These are phyloP conservation scores for Pleurotus pulmonarius DNA, from an alignment of 768 basidiomycete genomes.

Conservation along the genomic window DNA sequence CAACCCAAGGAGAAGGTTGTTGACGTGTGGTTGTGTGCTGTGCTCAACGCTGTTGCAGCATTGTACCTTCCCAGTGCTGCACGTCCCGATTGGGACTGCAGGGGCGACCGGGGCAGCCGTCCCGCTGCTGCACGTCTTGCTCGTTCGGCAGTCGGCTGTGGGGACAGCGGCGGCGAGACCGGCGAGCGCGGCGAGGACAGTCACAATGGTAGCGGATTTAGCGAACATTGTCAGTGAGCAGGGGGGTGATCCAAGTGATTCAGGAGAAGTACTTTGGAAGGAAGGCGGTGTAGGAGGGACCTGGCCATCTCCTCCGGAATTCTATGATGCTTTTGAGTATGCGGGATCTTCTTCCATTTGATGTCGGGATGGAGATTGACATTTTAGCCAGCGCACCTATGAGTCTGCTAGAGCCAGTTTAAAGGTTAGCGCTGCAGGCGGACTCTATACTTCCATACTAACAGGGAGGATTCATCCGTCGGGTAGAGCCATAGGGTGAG, in stretches of 20 bases:
- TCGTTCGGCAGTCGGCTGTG: neutral
- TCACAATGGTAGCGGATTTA: neutral
- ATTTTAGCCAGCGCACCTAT: neutral
- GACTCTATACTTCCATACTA: too few species aligned
- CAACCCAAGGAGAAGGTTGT: slow-evolving; percentile 6
- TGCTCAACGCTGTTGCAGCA: slow-evolving; percentile 7
- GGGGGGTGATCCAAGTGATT: neutral
- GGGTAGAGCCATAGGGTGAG: too few species aligned
- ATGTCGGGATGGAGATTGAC: neutral
- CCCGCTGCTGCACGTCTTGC: too few species aligned
- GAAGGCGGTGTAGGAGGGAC: slow-evolving; percentile 1
- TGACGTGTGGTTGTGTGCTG: slow-evolving; percentile 1
- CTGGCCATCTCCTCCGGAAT: neutral
- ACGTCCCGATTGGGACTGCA: neutral
- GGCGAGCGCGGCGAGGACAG: slow-evolving; percentile 4
- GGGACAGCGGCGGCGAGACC: slow-evolving; percentile 2
- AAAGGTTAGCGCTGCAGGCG: too few species aligned
- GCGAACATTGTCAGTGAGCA: slow-evolving; percentile 7
- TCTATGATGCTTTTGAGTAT: neutral
- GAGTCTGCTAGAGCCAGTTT: too few species aligned
- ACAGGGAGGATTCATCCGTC: too few species aligned
- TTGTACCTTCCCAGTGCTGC: slow-evolving; percentile 1
- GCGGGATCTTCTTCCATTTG: slow-evolving; percentile 3
- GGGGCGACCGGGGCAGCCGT: too few species aligned
- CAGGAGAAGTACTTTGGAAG: slow-evolving; percentile 4